Conservation (phyloP, 768 basidiomycete genomes). For the Lyophyllum shimeji region DNA sequence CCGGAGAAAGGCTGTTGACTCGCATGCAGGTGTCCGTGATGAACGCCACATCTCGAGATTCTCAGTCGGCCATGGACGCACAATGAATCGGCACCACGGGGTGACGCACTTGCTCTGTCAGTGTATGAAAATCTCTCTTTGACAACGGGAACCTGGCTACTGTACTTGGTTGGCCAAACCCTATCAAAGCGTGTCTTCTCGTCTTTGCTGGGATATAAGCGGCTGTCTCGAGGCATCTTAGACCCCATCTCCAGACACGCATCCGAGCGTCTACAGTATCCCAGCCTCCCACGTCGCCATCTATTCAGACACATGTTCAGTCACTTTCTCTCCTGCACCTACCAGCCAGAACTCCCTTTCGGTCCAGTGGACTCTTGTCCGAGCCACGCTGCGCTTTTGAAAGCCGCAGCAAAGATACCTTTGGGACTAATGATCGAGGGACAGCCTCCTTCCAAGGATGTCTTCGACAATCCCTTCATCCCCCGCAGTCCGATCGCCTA, state of each 20-base stretch:
- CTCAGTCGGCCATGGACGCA: not conserved
- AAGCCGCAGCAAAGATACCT: not conserved
- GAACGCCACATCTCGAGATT: not conserved
- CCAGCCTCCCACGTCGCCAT: not conserved
- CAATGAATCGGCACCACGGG: not conserved
- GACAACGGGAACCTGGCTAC: not conserved
- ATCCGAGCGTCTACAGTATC: not conserved
- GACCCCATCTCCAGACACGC: not conserved
- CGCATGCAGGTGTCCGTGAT: not conserved
- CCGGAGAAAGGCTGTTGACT: not conserved
- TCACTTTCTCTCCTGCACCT: not conserved
- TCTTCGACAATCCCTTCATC: constrained; percentile 7
- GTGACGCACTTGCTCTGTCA: not conserved
- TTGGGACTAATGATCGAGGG: not conserved
- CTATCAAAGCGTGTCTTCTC: not conserved
- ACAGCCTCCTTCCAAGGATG: not conserved
- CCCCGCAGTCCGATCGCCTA: constrained; percentile 4
- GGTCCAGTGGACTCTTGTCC: not conserved
- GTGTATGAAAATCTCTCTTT: not conserved
- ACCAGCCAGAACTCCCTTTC: not conserved
- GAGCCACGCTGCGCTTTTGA: not conserved
- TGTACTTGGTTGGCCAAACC: not conserved
- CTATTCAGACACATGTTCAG: not conserved
- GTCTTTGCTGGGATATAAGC: not conserved
- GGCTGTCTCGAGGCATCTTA: not conserved